Evolutionary conservation across 2,329 filamentous ascomycete genomes (phyloP), one percentile per base, ranked within the genome.

Genomic region (Gaeumannomyces tritici): DNA sequence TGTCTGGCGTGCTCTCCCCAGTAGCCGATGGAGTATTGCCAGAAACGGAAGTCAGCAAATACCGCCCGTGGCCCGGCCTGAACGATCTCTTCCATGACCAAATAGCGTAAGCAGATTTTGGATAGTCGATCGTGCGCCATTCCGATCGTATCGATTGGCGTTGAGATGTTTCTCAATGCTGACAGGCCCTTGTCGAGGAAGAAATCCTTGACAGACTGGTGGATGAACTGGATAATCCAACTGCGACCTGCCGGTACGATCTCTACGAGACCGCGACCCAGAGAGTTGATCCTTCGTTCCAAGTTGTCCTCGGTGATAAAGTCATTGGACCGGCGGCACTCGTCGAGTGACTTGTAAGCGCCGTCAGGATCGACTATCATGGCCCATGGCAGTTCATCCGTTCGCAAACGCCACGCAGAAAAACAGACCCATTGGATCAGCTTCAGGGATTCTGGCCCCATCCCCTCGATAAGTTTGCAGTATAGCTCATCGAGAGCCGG

Each of bases 401-500:
- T 28, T 24, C 63, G 62, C 13, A 74, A 62, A 0, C 72, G 69
- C 33, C 63, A 59, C 0, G 15, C 62, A 4, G 72, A 67, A 65
- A 72, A 74, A 57, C 69, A 73, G 28, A 74, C 66, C 73, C 72
- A 75, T 63, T 72, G 66, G 0, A 74, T 65, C 1, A 75, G 67
- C 28, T 65, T 71, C 6, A 66, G 8, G 3, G 71, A 69, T 2
- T 29, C 28, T 15, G 62, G 8, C 4, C 62, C 56, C 66, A 73
- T 69, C 1, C 8, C 54, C 6, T 55, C 9, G 6, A 70, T 42
- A 6, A 73, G 65, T 1, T 67, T 62, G 2, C 15, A 33, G 33
- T 74, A 75, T 8, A 75, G 58, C 0, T 61, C 28, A 18, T 71
- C 59, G 3, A 75, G 64, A 3, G 65, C 63, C n/a, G 24, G 12